Evolutionary conservation across 306 rosid species (phyloP).

Genomic region (Calophaca sinica): DNA sequence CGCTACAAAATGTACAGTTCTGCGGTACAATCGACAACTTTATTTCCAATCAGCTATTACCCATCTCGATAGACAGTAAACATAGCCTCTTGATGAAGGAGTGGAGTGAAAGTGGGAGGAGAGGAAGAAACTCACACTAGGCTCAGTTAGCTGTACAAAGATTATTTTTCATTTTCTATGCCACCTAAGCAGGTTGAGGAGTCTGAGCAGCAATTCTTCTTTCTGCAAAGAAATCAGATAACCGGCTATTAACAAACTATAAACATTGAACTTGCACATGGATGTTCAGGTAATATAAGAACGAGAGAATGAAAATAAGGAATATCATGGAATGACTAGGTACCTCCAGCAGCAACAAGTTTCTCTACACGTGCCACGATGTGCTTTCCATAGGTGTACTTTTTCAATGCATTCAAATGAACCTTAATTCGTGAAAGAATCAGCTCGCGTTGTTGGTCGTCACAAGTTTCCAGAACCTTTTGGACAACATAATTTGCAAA

Average conservation of each 20-base stretch:
- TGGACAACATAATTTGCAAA: slow-evolving; percentile 72
- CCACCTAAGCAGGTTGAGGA: slow-evolving; percentile 73
- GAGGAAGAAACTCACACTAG: slow-evolving; percentile 70
- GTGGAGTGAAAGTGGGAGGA: neutral
- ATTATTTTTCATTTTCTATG: slow-evolving; percentile 45
- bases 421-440: slow-evolving; percentile 93
- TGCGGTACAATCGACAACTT: slow-evolving; percentile 72
- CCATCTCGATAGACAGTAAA: slow-evolving; percentile 56
- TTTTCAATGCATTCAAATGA: slow-evolving; percentile 93
- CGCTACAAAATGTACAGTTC: slow-evolving; percentile 93
- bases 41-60: slow-evolving; percentile 28
- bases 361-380: slow-evolving; percentile 97
- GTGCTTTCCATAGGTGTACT: slow-evolving; percentile 96
- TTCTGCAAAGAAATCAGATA: slow-evolving; percentile 61
- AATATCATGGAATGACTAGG: slow-evolving; percentile 2
- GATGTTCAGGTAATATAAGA: too few species aligned
- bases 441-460: slow-evolving; percentile 93
- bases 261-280: neutral
- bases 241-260: slow-evolving; percentile 16
- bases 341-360: slow-evolving; percentile 99
- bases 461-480: slow-evolving; percentile 95
- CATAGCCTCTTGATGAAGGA: slow-evolving; percentile 45
- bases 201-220: slow-evolving; percentile 96
- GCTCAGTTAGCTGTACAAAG: slow-evolving; percentile 97
- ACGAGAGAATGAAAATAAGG: neutral